Conservation (phyloP, 2,329 filamentous ascomycete species). For the Grosmannia clavigera region DNA sequence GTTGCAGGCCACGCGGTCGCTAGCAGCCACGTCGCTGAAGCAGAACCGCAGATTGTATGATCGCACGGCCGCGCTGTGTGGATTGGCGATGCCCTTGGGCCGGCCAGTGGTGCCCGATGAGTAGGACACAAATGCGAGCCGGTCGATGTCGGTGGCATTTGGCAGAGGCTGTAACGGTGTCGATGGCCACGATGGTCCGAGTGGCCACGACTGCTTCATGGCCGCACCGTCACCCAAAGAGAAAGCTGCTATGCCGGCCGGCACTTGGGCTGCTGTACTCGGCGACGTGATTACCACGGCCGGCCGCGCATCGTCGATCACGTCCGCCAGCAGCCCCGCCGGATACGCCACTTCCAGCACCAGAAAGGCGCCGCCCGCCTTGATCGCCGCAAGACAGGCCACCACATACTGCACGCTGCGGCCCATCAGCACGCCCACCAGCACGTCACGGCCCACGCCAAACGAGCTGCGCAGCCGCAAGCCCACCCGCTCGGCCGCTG, state of each 20-base stretch:
- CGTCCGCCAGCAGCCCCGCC: constrained; percentile 58
- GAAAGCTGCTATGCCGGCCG: constrained; percentile 49
- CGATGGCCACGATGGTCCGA: background rate
- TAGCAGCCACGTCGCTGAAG: constrained; percentile 55
- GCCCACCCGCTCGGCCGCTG: constrained; percentile 52
- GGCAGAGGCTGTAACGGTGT: constrained; percentile 14
- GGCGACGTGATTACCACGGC: constrained; percentile 57
- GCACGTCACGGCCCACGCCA: constrained; percentile 59
- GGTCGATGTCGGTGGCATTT: constrained; percentile 55
- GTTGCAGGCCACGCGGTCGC: constrained; percentile 75
- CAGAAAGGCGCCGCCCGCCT: constrained; percentile 67
- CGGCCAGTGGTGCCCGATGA: constrained; percentile 67
- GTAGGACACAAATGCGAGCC: constrained; percentile 69
- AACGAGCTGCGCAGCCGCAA: constrained; percentile 45
- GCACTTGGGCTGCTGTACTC: constrained; percentile 53
- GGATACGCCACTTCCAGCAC: constrained; percentile 73
- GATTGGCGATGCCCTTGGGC: constrained; percentile 74
- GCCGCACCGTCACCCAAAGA: constrained; percentile 39
- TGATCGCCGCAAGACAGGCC: constrained; percentile 63
- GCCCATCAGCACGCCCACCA: constrained; percentile 64
- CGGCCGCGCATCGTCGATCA: constrained; percentile 63
- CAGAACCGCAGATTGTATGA: constrained; percentile 64
- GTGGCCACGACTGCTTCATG: background rate
- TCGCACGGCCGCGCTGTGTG: constrained; percentile 58
- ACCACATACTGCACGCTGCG: constrained; percentile 71